phyloP scores from a whole-genome alignment of 768 basidiomycete genomes.

The Cystobasidiopsis lactophilus region DNA sequence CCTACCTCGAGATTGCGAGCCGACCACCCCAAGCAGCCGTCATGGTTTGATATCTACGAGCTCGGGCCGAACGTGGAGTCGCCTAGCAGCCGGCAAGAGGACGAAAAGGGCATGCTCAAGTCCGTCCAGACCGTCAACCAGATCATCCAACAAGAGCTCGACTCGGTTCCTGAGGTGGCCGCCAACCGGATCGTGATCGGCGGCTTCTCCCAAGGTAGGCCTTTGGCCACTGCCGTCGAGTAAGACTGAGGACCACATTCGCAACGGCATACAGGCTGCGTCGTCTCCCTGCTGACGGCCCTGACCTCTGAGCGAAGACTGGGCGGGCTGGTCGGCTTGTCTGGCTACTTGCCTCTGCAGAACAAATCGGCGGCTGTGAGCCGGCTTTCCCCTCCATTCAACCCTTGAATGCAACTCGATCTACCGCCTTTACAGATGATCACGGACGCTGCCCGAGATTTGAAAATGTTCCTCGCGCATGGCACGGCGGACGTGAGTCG shows the following conservation, averaged over 20 bases:
- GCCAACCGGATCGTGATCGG: conserved; percentile 7
- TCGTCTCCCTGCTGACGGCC: conserved; percentile 2
- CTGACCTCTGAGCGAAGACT: conserved; percentile 5
- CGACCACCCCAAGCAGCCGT: not conserved
- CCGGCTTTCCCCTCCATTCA: not conserved
- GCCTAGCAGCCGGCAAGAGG: conserved; percentile 1
- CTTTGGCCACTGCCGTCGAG: too few species aligned
- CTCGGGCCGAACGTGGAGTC: not conserved
- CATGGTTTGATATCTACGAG: conserved; percentile 2
- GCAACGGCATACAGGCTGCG: too few species aligned
- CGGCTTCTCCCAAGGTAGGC: conserved; percentile 8
- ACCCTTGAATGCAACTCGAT: too few species aligned
- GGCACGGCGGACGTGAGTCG: conserved; percentile 6
- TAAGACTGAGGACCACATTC: too few species aligned
- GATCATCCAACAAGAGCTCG: conserved; percentile 4
- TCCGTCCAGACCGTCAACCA: conserved; percentile 1
- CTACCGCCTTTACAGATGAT: conserved; percentile 5
- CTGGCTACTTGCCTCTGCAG: conserved; percentile 5
- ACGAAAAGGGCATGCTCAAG: conserved; percentile 7
- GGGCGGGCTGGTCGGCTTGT: conserved; percentile 1
- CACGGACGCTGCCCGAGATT: not conserved
- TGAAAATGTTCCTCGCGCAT: conserved; percentile 6
- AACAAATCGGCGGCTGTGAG: conserved; percentile 1
- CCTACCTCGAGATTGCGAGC: too few species aligned
- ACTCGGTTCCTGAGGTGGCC: not conserved